Evolutionary conservation across 2,329 filamentous ascomycete genomes (phyloP), one percentile per base, ranked within the genome.

Genomic region (Fusarium caatingaense): DNA sequence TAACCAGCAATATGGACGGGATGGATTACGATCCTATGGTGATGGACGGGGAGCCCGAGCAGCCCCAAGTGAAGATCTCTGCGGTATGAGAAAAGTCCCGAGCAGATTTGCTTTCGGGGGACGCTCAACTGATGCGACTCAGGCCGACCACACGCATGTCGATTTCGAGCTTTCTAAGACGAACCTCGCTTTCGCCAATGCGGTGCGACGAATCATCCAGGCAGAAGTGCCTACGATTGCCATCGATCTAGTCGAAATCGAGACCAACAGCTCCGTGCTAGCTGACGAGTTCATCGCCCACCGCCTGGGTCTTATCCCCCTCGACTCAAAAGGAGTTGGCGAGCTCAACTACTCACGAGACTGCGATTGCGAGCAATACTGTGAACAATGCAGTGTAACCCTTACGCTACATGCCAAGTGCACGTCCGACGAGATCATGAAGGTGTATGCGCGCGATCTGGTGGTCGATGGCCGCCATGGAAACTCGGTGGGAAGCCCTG

Each of bases 241-340:
- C 69, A 94, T 98, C 80, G 95, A 99, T 77, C 88, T 97, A 16
- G 94, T 98, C 68, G 93, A 98, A 80, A 91, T 99, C 71, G 91
- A 97, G 77, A 88, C 87, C 76, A 99, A 99, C 85, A 97, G 92
- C 61, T 97, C 94, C n/a, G 94, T 98, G 7, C 89, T 98, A 16
- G 93, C 95, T 66, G 95, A 99, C 81, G 95, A 99, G 81, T 97
- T 98, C 81, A 91, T 99, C 72, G 92, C 93, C 50, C 95, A 98
- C 81, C 92, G 95, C 47, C 87, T 99, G 16, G 95, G 96, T 32
- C 89, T 98, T 48, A 90, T 98, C 60, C 96, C 96, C 1, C 88
- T 99, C 49, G 91, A 92, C 78, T 93, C 93, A 61, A 92, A 93
- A 76, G 92, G 93, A 77, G 91, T 95, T 74, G 92, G 94, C 72